These are phyloP conservation scores for Microstegium vimineum DNA, from an alignment of 176 grass and related monocot genomes.

Conservation along the genomic window DNA sequence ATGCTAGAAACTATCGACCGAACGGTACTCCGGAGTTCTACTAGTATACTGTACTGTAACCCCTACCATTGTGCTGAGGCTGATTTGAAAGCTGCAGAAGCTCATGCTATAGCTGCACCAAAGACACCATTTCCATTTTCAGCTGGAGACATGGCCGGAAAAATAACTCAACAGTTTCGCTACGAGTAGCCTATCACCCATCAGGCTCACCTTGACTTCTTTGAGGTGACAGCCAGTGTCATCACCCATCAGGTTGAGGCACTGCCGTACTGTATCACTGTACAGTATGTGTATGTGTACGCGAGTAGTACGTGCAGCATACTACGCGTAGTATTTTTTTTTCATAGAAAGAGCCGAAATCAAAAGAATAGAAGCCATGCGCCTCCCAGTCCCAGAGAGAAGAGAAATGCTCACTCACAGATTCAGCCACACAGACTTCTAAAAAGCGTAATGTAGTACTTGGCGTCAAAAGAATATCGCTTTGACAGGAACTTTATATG, in stretches of 20 bases:
- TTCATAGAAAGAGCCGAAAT: not conserved
- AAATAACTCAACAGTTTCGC: no score
- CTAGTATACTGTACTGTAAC: no score
- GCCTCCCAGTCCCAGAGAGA: not conserved
- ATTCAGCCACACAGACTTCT: slow-evolving; percentile 21
- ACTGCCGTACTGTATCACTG: no score
- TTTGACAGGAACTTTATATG: slow-evolving; percentile 7
- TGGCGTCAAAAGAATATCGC: slow-evolving; percentile 26
- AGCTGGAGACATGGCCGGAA: not conserved
- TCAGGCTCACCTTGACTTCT: not conserved
- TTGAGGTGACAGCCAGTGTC: slow-evolving; percentile 5
- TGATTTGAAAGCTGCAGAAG: not conserved
- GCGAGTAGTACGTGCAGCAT: no score
- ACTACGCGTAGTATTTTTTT: not conserved
- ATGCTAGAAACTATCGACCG: no score
- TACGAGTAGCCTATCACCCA: no score
- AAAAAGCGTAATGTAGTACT: slow-evolving; percentile 14
- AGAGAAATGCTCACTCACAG: not conserved
- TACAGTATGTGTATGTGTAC: no score
- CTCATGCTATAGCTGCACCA: not conserved
- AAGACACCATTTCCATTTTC: not conserved
- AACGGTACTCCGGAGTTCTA: no score
- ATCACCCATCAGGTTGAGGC: not conserved
- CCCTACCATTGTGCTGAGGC: no score
- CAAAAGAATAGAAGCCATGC: slow-evolving; percentile 36